A percentile compares a stretch with the other conserved stretches of the same genome.
phyloP scores from a whole-genome alignment of 164 flowering plant species.

The Malania oleifera region DNA sequence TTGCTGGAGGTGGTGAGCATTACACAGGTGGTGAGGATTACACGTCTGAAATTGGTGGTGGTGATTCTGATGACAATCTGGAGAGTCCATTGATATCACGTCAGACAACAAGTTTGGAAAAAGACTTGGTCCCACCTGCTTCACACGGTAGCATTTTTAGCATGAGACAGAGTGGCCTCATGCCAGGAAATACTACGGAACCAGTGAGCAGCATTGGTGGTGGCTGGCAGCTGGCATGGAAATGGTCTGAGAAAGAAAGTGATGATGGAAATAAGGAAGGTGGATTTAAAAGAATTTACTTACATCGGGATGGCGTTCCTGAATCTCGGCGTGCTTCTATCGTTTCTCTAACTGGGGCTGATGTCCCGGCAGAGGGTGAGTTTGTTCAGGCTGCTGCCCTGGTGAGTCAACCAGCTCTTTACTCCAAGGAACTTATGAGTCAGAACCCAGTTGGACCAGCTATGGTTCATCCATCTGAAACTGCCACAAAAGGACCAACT shows the following conservation, averaged over 20 bases:
- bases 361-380: constrained; percentile 33
- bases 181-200: constrained; percentile 32
- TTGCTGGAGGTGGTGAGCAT: constrained; percentile 31
- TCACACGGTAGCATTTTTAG: constrained; percentile 33
- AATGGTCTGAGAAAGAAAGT: constrained; percentile 46
- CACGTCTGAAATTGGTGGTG: constrained; percentile 30
- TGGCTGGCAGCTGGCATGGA: constrained; percentile 74
- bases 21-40: constrained; percentile 36
- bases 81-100: constrained; percentile 61
- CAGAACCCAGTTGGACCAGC: constrained; percentile 47
- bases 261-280: constrained; percentile 51
- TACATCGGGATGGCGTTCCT: constrained; percentile 45
- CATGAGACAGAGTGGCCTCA: constrained; percentile 33
- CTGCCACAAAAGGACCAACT: constrained; percentile 38
- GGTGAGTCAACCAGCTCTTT: constrained; percentile 63
- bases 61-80: constrained; percentile 51
- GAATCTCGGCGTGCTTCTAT: constrained; percentile 51
- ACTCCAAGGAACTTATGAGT: constrained; percentile 34
- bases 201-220: constrained; percentile 46
- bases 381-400: constrained; percentile 58
- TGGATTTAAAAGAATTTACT: constrained; percentile 50
- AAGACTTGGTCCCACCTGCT: constrained; percentile 34
- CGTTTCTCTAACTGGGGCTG: constrained; percentile 46
- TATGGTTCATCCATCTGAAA: constrained; percentile 45
- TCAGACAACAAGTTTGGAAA: constrained; percentile 49